Evolutionary conservation across 495 filamentous ascomycete genomes (phyloP), one percentile per base, ranked within the genome.

Genomic region (Rhypophila decipiens): DNA sequence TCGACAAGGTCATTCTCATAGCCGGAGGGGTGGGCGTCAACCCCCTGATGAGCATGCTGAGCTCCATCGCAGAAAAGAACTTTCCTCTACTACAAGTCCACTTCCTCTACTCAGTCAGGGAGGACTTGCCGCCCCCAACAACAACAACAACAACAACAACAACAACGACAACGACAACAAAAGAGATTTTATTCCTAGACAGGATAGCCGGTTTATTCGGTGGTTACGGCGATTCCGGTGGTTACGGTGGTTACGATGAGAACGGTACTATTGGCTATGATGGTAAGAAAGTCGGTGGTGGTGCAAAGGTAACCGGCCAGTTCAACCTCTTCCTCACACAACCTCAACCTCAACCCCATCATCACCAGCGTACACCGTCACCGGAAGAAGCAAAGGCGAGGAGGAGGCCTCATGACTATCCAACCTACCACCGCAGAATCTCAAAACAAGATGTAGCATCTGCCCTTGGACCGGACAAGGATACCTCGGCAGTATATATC

Each of bases 11-110:
- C 2, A 75, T 91, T 1, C 80, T 95, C 33, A 70, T 94, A 38
- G 88, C 88, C 1, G 88, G 88, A 4, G 89, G 89, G 1, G 83
- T 95, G 20, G 89, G 89, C 1, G 83, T 95, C 36, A 95, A 95
- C 62, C 82, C 75, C 9, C 63, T 77, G 23, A 65, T 75, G 29
- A 71, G 64, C 50, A 79, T 78, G 64, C 49, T 77, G 5, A 49
- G 54, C 15, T 47, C 47, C 5, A 46, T 79, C 13, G 61, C 54
- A 2, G 62, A 66, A 46, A 38, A 40, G 31, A n/a, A 42, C 13
- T 4, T 2, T 7, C 2, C 17, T 10, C 17, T 5, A 1, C 2
- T 18, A 2, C 62, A 66, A 18, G 57, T 66, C n/a, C 42, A 55
- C 5, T 53, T 73, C 15, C 42, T 74, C 8, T 75, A 75, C 43